phyloP scores from a whole-genome alignment of 768 basidiomycete genomes.

The Vararia minispora region DNA sequence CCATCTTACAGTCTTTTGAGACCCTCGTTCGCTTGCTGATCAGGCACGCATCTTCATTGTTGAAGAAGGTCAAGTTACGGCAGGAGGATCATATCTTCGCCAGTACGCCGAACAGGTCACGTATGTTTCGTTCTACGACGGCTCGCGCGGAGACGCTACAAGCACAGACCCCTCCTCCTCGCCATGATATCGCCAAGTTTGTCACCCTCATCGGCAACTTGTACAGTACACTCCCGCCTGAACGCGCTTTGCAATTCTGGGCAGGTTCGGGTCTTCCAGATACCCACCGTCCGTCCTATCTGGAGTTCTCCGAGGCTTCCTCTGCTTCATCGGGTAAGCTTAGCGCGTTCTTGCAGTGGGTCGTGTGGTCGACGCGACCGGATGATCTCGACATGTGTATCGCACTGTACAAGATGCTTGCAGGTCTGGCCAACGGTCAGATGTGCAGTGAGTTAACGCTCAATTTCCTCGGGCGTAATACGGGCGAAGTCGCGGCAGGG shows the following conservation, averaged over 20 bases:
- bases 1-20: constrained; percentile 57
- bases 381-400: constrained; percentile 64
- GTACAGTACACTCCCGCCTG: constrained; percentile 61
- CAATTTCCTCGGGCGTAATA: constrained; percentile 79
- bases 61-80: constrained; percentile 77
- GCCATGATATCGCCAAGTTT: constrained; percentile 78
- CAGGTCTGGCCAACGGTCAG: constrained; percentile 73
- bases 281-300: constrained; percentile 32
- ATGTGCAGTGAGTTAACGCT: constrained; percentile 80
- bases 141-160: constrained; percentile 17
- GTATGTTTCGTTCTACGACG: constrained; percentile 33
- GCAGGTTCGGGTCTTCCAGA: constrained; percentile 43
- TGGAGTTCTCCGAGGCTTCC: constrained; percentile 50
- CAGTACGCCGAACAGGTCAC: constrained; percentile 49
- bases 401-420: constrained; percentile 83
- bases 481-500: constrained; percentile 55
- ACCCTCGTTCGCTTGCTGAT: constrained; percentile 59
- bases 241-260: constrained; percentile 83
- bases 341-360: constrained; percentile 80
- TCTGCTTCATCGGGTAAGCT: constrained; percentile 48
- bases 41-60: constrained; percentile 67
- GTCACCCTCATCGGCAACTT: constrained; percentile 78
- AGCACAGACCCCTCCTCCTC: constrained; percentile 33
- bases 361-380: constrained; percentile 72
- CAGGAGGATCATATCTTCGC: constrained; percentile 80